Percentiles rank a stretch among this genome's conserved stretches.
phyloP scores from a whole-genome alignment of 768 basidiomycete species.

The Trametes cingulata region DNA sequence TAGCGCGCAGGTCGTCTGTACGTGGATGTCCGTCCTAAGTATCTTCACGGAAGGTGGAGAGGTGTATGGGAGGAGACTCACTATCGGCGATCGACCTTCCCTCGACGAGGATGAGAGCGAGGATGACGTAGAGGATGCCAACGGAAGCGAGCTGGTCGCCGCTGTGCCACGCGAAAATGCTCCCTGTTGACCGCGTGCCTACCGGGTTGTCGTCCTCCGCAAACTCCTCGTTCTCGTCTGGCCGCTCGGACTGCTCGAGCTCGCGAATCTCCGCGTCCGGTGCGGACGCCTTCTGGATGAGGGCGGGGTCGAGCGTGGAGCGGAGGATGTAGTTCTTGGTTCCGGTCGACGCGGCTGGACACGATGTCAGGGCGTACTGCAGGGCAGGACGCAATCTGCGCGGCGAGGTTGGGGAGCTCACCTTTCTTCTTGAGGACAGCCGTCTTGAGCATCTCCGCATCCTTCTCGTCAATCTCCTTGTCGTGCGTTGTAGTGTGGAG shows the following conservation, averaged over 20 bases:
- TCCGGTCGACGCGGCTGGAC: conserved; percentile 51
- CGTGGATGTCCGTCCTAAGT: not conserved
- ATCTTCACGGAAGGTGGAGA: not conserved
- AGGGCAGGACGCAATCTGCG: not conserved
- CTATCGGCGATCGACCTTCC: conserved; percentile 75
- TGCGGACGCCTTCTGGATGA: conserved; percentile 63
- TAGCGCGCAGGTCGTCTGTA: conserved; percentile 69
- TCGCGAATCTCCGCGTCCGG: conserved; percentile 45
- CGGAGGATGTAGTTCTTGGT: conserved; percentile 86
- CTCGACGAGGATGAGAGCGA: conserved; percentile 81
- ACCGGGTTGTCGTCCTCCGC: conserved; percentile 48
- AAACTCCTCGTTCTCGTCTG: conserved; percentile 48
- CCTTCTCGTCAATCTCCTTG: conserved; percentile 47
- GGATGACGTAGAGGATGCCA: conserved; percentile 79
- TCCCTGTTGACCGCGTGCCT: conserved; percentile 55
- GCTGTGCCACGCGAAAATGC: conserved; percentile 71
- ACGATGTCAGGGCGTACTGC: not conserved
- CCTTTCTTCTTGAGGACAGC: conserved; percentile 71
- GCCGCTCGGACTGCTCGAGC: conserved; percentile 52
- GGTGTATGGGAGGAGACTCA: conserved; percentile 39
- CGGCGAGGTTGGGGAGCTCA: conserved; percentile 27
- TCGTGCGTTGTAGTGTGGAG: conserved; percentile 66
- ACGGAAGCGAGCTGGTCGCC: conserved; percentile 65
- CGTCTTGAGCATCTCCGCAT: conserved; percentile 45
- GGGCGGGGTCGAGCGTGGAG: conserved; percentile 59